Evolutionary conservation across 2,329 filamentous ascomycete species (phyloP), one percentile per base, ranked within the genome.

Genomic region (Monosporascus sp.): DNA sequence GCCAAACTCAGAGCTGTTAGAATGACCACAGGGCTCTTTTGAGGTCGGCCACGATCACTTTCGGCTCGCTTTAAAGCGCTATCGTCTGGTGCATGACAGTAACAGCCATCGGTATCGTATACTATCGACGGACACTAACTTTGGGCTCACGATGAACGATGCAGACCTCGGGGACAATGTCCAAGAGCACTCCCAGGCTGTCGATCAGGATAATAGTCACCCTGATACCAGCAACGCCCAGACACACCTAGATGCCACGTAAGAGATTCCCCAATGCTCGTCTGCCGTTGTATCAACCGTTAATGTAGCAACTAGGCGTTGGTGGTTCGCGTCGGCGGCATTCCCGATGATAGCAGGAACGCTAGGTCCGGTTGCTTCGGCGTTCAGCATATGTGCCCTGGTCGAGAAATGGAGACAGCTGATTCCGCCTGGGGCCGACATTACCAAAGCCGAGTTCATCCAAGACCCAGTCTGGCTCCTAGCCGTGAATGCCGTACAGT

Each of bases 311-410:
- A 43, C 39, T 27, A 82, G 79, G 53, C 80, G 80, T 20, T 86
- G 81, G 81, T 86, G 82, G 82, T 79, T 85, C 62, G 77, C 81
- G 25, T 82, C 81, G 3, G 81, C 82, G 1, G 82, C 80, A 9
- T 85, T 92, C 57, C 89, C 88, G 35, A 83, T 97, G 66, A 79
- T 94, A 11, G 90, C 91, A 2, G 91, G 90, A 36, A 90, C 91
- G 0, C 80, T 94, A 2, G 90, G 90, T 1, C 92, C 92, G 0
- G 81, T 96, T 9, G 92, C 92, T 3, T 96, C 92, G 54, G 85
- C 94, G 31, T 88, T 94, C 70, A 93, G 88, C 53, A 90, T 96
- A 54, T 90, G 88, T 56, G 89, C 91, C 7, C 77, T 96, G n/a
- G 89, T 90, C 1, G 85, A 84, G 27, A 83, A 83, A 22, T 96